These are phyloP conservation scores for Pseudogymnoascus sp. DNA, from an alignment of 2,329 filamentous ascomycete genomes.

Conservation along the genomic window DNA sequence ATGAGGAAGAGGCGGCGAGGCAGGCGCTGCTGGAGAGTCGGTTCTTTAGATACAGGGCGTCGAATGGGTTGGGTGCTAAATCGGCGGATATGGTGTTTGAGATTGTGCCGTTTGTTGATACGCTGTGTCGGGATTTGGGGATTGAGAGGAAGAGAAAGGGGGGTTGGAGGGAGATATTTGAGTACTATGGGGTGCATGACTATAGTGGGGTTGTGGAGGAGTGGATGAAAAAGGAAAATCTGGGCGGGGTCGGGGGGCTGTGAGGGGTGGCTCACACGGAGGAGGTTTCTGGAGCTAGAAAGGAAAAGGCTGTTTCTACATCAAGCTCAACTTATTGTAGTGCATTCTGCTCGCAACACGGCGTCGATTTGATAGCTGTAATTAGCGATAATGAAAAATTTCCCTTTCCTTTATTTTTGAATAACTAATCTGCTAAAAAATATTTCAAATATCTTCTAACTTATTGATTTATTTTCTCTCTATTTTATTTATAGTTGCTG, in stretches of 20 bases:
- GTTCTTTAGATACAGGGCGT: constrained; percentile 61
- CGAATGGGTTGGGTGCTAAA: constrained; percentile 51
- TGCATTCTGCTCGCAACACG: neutral
- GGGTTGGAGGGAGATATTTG: constrained; percentile 32
- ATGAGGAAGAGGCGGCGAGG: constrained; percentile 31
- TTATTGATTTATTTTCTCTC: neutral
- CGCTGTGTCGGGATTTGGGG: constrained; percentile 55
- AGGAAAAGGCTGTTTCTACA: neutral
- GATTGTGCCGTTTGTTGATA: constrained; percentile 60
- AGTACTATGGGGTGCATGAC: constrained; percentile 36
- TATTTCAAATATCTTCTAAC: neutral
- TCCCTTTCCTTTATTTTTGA: neutral
- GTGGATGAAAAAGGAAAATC: constrained; percentile 23
- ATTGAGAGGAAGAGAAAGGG: constrained; percentile 46
- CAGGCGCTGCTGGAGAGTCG: constrained; percentile 55
- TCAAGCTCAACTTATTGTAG: neutral
- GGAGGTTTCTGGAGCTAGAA: neutral
- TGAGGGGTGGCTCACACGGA: neutral
- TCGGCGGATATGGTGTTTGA: constrained; percentile 67
- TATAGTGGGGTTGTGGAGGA: constrained; percentile 35
- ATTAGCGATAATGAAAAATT: neutral
- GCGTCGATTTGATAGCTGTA: neutral
- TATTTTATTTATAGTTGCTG: neutral
- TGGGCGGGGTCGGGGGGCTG: neutral
- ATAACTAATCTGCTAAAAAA: neutral